Evolutionary conservation across 306 rosid genomes (phyloP).

Genomic region (Prosopis cineraria): DNA sequence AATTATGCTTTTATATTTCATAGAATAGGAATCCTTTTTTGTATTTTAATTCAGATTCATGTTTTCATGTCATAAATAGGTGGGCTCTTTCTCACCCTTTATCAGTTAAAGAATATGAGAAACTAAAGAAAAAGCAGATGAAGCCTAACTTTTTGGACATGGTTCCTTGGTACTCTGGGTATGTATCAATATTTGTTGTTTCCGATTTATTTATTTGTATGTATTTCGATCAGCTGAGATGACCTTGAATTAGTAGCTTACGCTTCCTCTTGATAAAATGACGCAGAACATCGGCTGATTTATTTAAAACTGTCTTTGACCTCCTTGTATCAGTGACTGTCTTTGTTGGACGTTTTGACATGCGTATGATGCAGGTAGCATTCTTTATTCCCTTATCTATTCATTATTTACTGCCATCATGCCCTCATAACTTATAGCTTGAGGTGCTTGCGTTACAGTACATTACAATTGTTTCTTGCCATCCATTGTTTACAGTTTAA

Average conservation of each 20-base stretch:
- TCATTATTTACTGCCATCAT: constrained; percentile 2
- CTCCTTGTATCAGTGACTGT: constrained; percentile 96
- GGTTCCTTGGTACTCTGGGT: constrained; percentile 99
- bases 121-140: constrained; percentile 90
- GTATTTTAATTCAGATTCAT: constrained; percentile 17
- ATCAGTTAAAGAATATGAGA: constrained; percentile 82
- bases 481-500: background rate
- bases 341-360: constrained; percentile 98
- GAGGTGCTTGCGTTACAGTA: constrained; percentile 13
- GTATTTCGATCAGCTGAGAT: constrained; percentile 27
- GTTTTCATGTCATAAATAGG: constrained; percentile 49
- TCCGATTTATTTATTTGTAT: background rate
- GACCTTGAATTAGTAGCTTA: constrained; percentile 34
- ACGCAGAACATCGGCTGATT: constrained; percentile 98
- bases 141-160: constrained; percentile 91
- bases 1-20: constrained; percentile 24
- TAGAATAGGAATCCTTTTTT: constrained; percentile 13
- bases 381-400: constrained; percentile 18
- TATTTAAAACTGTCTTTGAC: constrained; percentile 97
- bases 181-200: constrained; percentile 30
- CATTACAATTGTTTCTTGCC: background rate
- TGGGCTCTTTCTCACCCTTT: constrained; percentile 99
- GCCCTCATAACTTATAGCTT: constrained; percentile 21
- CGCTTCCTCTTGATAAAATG: constrained; percentile 29
- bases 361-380: constrained; percentile 99